Evolutionary conservation across 2,329 filamentous ascomycete species (phyloP).

Genomic region (Beauveria brongniartii): DNA sequence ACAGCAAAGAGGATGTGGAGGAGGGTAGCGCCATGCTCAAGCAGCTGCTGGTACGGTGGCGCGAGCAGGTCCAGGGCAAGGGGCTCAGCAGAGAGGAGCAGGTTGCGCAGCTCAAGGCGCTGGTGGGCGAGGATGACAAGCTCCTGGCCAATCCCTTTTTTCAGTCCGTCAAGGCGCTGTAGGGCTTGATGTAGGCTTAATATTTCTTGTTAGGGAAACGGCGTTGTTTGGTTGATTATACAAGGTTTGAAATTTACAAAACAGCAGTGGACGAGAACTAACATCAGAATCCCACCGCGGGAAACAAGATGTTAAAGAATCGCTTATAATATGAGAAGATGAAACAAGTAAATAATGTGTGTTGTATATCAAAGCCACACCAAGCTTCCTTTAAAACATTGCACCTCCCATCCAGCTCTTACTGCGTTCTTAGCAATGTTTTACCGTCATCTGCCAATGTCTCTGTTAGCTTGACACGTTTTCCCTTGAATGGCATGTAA

Average conservation of each 20-base stretch:
- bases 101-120: slow-evolving; percentile 66
- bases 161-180: slow-evolving; percentile 51
- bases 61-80: slow-evolving; percentile 56
- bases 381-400: background rate
- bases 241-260: no score
- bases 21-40: slow-evolving; percentile 82
- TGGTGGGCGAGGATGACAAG: slow-evolving; percentile 66
- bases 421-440: background rate
- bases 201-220: background rate
- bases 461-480: background rate
- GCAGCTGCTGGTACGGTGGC: slow-evolving; percentile 76
- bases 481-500: background rate
- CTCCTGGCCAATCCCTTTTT: slow-evolving; percentile 62
- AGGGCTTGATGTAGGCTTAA: background rate
- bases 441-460: background rate
- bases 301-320: background rate
- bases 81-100: slow-evolving; percentile 65
- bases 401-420: background rate
- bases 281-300: no score
- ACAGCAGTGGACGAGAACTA: no score
- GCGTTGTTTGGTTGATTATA: background rate
- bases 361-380: background rate
- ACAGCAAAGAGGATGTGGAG: slow-evolving; percentile 80
- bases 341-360: background rate
- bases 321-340: background rate